phyloP scores from a whole-genome alignment of 208 protist genomes.

The Crithidia thermophila region DNA sequence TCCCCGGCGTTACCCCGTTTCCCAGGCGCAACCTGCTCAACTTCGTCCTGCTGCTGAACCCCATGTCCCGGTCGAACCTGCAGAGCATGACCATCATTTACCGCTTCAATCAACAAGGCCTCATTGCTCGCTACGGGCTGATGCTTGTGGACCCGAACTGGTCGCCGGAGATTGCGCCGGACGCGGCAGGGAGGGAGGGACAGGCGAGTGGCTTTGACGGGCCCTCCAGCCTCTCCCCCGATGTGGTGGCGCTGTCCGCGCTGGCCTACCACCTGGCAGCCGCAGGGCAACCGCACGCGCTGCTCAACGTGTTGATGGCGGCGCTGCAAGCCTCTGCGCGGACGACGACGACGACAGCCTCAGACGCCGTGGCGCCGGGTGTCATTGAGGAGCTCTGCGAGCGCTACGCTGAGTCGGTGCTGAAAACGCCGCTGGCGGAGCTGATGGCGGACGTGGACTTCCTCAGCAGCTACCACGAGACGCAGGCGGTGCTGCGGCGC shows the following conservation, averaged over 20 bases:
- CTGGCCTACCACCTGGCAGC: slow-evolving; percentile 22
- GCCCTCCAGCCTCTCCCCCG: slow-evolving; percentile 6
- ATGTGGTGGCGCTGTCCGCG: slow-evolving; percentile 18
- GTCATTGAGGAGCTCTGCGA: slow-evolving; percentile 15
- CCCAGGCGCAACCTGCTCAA: slow-evolving; percentile 29
- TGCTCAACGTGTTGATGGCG: slow-evolving; percentile 22
- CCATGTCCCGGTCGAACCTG: slow-evolving; percentile 12
- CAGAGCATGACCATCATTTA: slow-evolving; percentile 8
- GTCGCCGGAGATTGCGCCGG: slow-evolving; percentile 16
- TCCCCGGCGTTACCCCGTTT: slow-evolving; percentile 10
- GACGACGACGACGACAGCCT: not conserved
- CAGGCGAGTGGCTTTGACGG: not conserved
- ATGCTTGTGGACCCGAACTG: slow-evolving; percentile 24
- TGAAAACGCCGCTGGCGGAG: slow-evolving; percentile 23
- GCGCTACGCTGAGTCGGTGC: not conserved
- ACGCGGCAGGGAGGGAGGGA: not conserved
- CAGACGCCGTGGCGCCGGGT: slow-evolving; percentile 1
- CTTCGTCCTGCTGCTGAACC: slow-evolving; percentile 28
- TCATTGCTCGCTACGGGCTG: slow-evolving; percentile 28
- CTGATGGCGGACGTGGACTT: slow-evolving; percentile 30
- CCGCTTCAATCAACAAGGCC: not conserved
- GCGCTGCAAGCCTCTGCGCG: slow-evolving; percentile 6
- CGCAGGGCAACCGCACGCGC: not conserved
- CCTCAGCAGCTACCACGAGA: slow-evolving; percentile 34
- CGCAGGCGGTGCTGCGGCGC: slow-evolving; percentile 37